Conservation (phyloP, 495 filamentous ascomycete genomes). For the Hypoxylon cercidicola region DNA sequence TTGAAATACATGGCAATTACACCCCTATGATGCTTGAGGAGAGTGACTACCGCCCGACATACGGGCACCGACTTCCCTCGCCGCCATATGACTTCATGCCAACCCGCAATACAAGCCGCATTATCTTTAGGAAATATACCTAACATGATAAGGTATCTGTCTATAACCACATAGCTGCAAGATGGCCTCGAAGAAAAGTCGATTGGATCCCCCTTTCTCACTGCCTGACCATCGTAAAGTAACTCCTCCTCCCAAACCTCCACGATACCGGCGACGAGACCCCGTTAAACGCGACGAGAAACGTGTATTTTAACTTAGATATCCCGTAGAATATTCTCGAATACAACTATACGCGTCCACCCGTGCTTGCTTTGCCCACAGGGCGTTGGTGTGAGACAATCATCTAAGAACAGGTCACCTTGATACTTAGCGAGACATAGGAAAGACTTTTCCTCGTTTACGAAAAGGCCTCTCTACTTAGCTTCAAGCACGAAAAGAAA, state of each 20-base stretch:
- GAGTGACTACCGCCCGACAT: slow-evolving; percentile 4
- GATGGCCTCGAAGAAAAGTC: background rate
- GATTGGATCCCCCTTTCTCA: background rate
- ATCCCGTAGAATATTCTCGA: no score
- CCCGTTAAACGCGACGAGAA: background rate
- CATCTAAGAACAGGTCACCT: no score
- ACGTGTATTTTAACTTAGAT: no score
- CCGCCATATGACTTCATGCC: background rate
- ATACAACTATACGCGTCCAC: no score
- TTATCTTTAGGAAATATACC: background rate
- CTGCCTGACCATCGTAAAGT: background rate
- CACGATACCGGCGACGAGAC: background rate
- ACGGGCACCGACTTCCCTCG: slow-evolving; percentile 21
- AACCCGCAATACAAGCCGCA: background rate
- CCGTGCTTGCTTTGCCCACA: no score
- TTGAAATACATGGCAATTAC: background rate
- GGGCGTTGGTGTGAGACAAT: no score
- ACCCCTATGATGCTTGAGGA: slow-evolving; percentile 14
- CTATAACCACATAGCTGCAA: background rate
- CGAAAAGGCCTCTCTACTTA: no score
- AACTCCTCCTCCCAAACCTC: slow-evolving; percentile 7
- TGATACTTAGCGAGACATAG: no score
- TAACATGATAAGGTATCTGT: background rate
- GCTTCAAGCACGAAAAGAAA: no score
- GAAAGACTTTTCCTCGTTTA: no score